These are phyloP conservation scores for Fomitopsis pulvina DNA, from an alignment of 768 basidiomycete species.

Conservation along the genomic window DNA sequence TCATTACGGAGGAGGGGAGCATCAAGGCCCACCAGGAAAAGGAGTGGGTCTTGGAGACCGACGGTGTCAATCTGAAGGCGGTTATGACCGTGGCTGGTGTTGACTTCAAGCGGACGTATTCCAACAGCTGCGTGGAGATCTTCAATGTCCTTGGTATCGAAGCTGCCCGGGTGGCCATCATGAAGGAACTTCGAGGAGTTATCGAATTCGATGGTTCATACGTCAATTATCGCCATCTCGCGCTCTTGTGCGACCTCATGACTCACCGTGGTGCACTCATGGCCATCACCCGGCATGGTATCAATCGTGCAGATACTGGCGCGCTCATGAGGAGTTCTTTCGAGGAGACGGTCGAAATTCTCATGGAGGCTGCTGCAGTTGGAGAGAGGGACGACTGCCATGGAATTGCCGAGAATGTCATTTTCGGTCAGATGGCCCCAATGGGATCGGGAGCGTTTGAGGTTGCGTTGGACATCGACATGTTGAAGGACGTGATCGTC, in stretches of 20 bases:
- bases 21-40: constrained; percentile 58
- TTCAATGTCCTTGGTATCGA: constrained; percentile 96
- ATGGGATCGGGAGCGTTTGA: constrained; percentile 99
- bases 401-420: constrained; percentile 97
- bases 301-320: constrained; percentile 98
- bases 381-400: constrained; percentile 99
- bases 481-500: constrained; percentile 97
- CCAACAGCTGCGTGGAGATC: constrained; percentile 94
- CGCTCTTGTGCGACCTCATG: constrained; percentile 97
- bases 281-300: constrained; percentile 99
- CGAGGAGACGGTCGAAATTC: constrained; percentile 98
- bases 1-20: constrained; percentile 55
- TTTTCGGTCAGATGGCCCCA: constrained; percentile 99
- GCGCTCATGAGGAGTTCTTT: constrained; percentile 98
- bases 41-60: constrained; percentile 98
- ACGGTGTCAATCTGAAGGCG: constrained; percentile 91
- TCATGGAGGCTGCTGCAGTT: constrained; percentile 97
- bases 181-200: constrained; percentile 90
- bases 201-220: constrained; percentile 99
- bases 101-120: constrained; percentile 88
- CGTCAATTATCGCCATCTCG: constrained; percentile 97
- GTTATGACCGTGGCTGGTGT: constrained; percentile 96
- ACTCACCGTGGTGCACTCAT: constrained; percentile 91
- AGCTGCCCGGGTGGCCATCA: constrained; percentile 89
- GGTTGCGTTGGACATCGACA: constrained; percentile 92